These are phyloP conservation scores for Curvularia hawaiiensis DNA, from an alignment of 2,329 filamentous ascomycete genomes.

Conservation along the genomic window DNA sequence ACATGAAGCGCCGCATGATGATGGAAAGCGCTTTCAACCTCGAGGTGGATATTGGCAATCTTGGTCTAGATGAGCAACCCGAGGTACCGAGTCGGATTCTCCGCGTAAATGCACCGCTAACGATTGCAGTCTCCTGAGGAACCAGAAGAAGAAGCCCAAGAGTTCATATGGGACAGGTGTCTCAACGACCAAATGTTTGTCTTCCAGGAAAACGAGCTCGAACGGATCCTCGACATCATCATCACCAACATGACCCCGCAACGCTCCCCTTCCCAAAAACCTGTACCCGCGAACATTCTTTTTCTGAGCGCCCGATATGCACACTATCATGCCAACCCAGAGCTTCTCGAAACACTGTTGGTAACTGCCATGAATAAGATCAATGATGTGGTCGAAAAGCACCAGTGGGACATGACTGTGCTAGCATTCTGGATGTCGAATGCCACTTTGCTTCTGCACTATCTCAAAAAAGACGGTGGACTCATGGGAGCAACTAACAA, in stretches of 20 bases:
- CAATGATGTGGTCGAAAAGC: slow-evolving; percentile 91
- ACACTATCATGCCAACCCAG: slow-evolving; percentile 89
- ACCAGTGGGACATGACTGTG: slow-evolving; percentile 99
- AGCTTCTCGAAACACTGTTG: slow-evolving; percentile 80
- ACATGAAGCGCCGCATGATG: slow-evolving; percentile 97
- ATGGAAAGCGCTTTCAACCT: slow-evolving; percentile 97
- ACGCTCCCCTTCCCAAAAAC: slow-evolving; percentile 94
- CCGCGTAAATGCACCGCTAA: slow-evolving; percentile 26
- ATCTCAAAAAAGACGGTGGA: slow-evolving; percentile 90
- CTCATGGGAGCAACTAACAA: slow-evolving; percentile 80
- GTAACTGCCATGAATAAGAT: slow-evolving; percentile 93
- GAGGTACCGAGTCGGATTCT: slow-evolving; percentile 64
- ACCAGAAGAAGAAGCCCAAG: slow-evolving; percentile 85
- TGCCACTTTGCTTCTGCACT: slow-evolving; percentile 91
- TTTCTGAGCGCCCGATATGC: slow-evolving; percentile 96
- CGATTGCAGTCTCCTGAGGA: slow-evolving; percentile 63
- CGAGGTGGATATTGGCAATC: slow-evolving; percentile 93
- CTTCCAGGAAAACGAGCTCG: slow-evolving; percentile 92
- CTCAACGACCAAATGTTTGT: slow-evolving; percentile 99
- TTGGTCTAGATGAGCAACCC: slow-evolving; percentile 93
- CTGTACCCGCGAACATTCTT: slow-evolving; percentile 94
- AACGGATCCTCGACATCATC: slow-evolving; percentile 90
- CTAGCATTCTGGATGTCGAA: slow-evolving; percentile 99
- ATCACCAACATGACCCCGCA: slow-evolving; percentile 99
- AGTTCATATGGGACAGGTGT: slow-evolving; percentile 95